phyloP scores from a whole-genome alignment of 129 eudicot species.

The Daucus carota region DNA sequence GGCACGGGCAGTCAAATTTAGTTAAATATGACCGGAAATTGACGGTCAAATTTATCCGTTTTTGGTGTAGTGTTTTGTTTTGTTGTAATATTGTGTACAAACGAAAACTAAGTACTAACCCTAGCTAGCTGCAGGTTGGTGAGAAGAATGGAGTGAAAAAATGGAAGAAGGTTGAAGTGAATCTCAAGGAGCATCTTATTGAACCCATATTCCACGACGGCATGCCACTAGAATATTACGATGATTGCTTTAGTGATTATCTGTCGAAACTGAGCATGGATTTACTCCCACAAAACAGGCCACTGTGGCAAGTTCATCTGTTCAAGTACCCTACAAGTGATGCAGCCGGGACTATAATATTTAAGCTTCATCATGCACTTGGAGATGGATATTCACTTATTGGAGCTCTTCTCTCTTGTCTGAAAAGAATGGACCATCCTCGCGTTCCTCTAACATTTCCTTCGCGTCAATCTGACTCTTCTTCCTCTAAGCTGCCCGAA shows the following conservation, averaged over 20 bases:
- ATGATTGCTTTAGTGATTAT: slow-evolving; percentile 29
- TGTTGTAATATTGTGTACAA: too few relatives aligned
- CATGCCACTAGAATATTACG: slow-evolving; percentile 26
- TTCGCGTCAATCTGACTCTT: neutral
- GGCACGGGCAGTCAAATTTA: too few relatives aligned
- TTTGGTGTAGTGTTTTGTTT: too few relatives aligned
- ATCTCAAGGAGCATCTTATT: slow-evolving; percentile 23
- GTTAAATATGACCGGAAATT: too few relatives aligned
- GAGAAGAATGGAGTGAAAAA: neutral
- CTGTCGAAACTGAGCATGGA: slow-evolving; percentile 28
- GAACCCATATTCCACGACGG: slow-evolving; percentile 24
- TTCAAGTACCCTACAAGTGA: slow-evolving; percentile 36
- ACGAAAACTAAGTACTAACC: neutral
- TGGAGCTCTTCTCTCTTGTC: slow-evolving; percentile 45
- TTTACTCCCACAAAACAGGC: slow-evolving; percentile 25
- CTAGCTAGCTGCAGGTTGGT: neutral
- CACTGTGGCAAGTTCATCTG: slow-evolving; percentile 45
- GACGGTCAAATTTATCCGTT: too few relatives aligned
- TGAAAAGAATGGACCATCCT: slow-evolving; percentile 40
- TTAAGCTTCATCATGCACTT: slow-evolving; percentile 46
- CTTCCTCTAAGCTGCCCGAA: neutral
- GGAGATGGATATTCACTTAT: slow-evolving; percentile 49
- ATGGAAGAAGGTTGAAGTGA: neutral
- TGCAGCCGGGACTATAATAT: slow-evolving; percentile 28
- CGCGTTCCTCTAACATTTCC: slow-evolving; percentile 1